Conservation (phyloP, 768 basidiomycete species). For the Serendipita indica region DNA sequence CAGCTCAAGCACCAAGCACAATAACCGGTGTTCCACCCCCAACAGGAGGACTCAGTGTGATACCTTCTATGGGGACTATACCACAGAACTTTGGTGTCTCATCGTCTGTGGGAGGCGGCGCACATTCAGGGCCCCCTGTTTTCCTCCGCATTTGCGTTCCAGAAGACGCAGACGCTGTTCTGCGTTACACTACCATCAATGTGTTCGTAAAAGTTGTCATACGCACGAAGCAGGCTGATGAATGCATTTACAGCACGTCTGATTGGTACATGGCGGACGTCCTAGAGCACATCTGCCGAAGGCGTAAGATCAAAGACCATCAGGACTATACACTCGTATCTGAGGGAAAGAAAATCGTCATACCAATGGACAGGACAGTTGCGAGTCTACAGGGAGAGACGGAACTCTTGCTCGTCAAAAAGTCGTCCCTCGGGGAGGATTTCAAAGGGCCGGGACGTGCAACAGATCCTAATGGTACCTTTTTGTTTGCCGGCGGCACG, state of each 20-base stretch:
- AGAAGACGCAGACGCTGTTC: conserved; percentile 56
- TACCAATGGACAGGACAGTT: conserved; percentile 92
- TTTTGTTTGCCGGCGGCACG: neutral
- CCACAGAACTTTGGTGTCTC: conserved; percentile 21
- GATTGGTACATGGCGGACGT: conserved; percentile 98
- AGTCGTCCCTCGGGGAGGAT: conserved; percentile 52
- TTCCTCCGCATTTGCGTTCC: conserved; percentile 72
- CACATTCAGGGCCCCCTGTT: conserved; percentile 67
- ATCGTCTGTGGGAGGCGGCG: conserved; percentile 27
- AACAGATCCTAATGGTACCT: conserved; percentile 84
- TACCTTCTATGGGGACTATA: conserved; percentile 22
- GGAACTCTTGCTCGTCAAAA: conserved; percentile 67
- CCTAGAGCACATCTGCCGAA: conserved; percentile 66
- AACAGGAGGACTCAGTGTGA: conserved; percentile 27
- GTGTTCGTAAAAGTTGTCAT: conserved; percentile 43
- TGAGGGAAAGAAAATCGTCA: conserved; percentile 46
- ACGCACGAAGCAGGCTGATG: neutral
- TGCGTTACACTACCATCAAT: conserved; percentile 79
- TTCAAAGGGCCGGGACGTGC: conserved; percentile 46
- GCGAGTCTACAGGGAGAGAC: conserved; percentile 80
- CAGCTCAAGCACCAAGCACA: conserved; percentile 20
- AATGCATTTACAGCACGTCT: conserved; percentile 38
- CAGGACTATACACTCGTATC: conserved; percentile 75
- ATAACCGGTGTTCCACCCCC: conserved; percentile 25
- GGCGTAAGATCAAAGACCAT: conserved; percentile 48